Percentiles rank a stretch among this genome's conserved stretches.
Evolutionary conservation across 2,329 filamentous ascomycete species (phyloP).

Genomic region (Ophiosphaerella narmari): DNA sequence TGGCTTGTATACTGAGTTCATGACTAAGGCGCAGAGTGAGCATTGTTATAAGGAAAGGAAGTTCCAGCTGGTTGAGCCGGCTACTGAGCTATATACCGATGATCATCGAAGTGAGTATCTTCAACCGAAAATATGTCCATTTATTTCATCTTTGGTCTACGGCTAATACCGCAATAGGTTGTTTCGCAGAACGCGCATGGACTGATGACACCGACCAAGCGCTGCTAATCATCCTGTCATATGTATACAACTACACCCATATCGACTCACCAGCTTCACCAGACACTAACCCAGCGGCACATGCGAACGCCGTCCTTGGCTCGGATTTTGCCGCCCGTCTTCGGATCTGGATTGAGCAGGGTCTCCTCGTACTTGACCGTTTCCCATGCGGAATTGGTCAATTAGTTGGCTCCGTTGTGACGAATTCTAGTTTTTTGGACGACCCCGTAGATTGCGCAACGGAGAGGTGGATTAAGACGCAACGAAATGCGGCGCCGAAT

Average conservation of each 20-base stretch:
- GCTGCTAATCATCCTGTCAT: constrained; percentile 56
- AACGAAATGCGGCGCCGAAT: constrained; percentile 53
- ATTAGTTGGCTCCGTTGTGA: constrained; percentile 54
- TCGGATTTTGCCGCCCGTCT: constrained; percentile 54
- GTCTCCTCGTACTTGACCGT: constrained; percentile 54
- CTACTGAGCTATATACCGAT: constrained; percentile 53
- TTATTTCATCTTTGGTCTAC: background rate
- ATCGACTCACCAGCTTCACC: background rate
- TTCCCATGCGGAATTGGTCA: constrained; percentile 56
- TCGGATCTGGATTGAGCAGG: constrained; percentile 54
- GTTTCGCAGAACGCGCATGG: constrained; percentile 49
- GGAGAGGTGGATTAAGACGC: constrained; percentile 49
- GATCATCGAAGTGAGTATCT: constrained; percentile 48
- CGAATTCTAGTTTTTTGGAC: constrained; percentile 45
- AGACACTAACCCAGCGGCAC: background rate
- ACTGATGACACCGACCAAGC: constrained; percentile 63
- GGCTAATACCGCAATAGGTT: constrained; percentile 11
- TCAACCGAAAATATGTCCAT: background rate
- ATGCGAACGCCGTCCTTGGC: constrained; percentile 19
- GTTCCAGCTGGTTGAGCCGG: constrained; percentile 49
- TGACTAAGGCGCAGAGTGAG: constrained; percentile 44
- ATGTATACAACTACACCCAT: constrained; percentile 49
- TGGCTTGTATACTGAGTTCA: constrained; percentile 60
- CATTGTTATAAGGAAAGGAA: constrained; percentile 45
- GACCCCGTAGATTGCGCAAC: constrained; percentile 50